Evolutionary conservation across 1,284 basidiomycete genomes (phyloP).

Genomic region (Lentinus polychrous): DNA sequence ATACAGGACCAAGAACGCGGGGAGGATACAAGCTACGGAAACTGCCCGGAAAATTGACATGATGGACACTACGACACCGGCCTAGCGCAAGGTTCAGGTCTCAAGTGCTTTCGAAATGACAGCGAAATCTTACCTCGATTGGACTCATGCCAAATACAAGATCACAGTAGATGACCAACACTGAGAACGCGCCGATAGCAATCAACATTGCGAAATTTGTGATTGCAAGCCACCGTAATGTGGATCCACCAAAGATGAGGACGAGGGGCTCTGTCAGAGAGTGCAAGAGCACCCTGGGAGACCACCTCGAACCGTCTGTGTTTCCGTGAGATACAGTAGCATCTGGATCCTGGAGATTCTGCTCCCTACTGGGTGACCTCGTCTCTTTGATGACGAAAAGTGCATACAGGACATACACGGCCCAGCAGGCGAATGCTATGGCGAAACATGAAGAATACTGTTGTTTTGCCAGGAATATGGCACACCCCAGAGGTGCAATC

Average conservation of each 20-base stretch:
- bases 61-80: slow-evolving; percentile 2
- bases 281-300: neutral
- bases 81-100: neutral
- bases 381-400: slow-evolving; percentile 1
- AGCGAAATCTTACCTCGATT: slow-evolving; percentile 1
- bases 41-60: slow-evolving; percentile 4
- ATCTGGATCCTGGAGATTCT: neutral
- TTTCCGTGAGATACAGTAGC: neutral
- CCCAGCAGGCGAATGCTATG: slow-evolving; percentile 1
- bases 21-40: slow-evolving; percentile 5
- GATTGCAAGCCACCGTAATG: neutral
- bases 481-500: slow-evolving; percentile 3
- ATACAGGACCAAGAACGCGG: slow-evolving; percentile 3
- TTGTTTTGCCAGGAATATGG: neutral
- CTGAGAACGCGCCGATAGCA: slow-evolving; percentile 3
- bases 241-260: neutral
- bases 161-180: slow-evolving; percentile 6
- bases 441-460: slow-evolving; percentile 1
- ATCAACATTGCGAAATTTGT: neutral
- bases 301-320: neutral
- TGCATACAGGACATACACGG: slow-evolving; percentile 2
- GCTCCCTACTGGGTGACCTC: neutral
- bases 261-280: slow-evolving; percentile 2
- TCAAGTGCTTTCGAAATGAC: neutral
- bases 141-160: slow-evolving; percentile 1